A percentile compares a stretch with the other conserved stretches of the same genome.
Evolutionary conservation across 768 basidiomycete genomes (phyloP).

Genomic region (Infundibulicybe gibba): DNA sequence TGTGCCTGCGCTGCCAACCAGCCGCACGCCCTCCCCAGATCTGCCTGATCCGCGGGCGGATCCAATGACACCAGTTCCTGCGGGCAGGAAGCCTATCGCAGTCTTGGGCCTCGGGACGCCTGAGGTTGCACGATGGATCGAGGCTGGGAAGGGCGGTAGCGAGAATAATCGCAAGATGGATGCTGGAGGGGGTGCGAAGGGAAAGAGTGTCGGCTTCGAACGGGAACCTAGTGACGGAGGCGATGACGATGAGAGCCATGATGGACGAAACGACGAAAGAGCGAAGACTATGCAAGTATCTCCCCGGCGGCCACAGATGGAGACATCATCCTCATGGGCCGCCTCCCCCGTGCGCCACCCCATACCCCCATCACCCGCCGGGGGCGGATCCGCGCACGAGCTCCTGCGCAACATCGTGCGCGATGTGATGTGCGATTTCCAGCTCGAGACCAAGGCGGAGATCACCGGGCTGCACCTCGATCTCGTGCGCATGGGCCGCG

Average conservation of each 20-base stretch:
- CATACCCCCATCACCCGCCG: conserved; percentile 15
- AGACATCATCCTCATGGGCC: conserved; percentile 31
- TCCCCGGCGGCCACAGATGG: conserved; percentile 38
- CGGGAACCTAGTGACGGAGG: conserved; percentile 17
- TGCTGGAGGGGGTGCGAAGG: conserved; percentile 28
- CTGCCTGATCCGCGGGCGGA: conserved; percentile 28
- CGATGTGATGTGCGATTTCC: conserved; percentile 73
- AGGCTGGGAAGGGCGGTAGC: conserved; percentile 31
- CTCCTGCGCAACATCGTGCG: conserved; percentile 61
- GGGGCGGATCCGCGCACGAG: conserved; percentile 44
- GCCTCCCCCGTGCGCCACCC: conserved; percentile 33
- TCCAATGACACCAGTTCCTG: conserved; percentile 29
- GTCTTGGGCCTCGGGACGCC: conserved; percentile 49
- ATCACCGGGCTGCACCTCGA: conserved; percentile 76
- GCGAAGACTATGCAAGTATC: conserved; percentile 55
- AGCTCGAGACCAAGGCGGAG: conserved; percentile 65
- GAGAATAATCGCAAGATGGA: conserved; percentile 18
- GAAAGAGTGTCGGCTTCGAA: conserved; percentile 46
- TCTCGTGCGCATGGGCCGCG: conserved; percentile 64
- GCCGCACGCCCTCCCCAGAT: conserved; percentile 40
- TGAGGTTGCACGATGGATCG: conserved; percentile 50
- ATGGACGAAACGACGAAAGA: conserved; percentile 29
- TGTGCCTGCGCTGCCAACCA: conserved; percentile 18
- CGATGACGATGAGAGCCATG: conserved; percentile 19
- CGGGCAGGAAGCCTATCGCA: conserved; percentile 19